Base-by-base conservation (phyloP, 441 rosid genomes). In the Rhodomyrtus psidioides region DNA sequence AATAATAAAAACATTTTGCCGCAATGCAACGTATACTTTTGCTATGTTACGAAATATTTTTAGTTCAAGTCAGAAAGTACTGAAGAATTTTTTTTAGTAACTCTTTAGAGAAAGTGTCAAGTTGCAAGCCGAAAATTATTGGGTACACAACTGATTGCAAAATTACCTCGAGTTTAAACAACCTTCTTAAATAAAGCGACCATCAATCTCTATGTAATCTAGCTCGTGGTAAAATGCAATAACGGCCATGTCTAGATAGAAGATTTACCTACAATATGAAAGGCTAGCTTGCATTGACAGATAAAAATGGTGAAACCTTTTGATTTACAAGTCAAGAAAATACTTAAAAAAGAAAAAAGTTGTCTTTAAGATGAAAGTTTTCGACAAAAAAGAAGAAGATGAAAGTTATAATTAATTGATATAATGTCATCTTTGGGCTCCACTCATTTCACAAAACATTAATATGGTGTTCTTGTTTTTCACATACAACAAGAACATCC, bases 151-250 rank as follows among this genome's bases (percentile, higher is more conserved):
- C 0, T 0, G 1, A 28, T 28, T 19, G 5, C 12, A 28, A 28
- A 0, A 0, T 0, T 7, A 59, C 15, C 39, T 59, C 0, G 5
- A 14, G 13, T 59, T 27, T 4, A 49, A 12, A 49, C 0, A 0
- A 59, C 10, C 0, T 27, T 3, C 9, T 7, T 1, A 14, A 0
- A 6, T 49, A 12, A 49, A 49, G 53, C 14, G 19, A 27, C 1
- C 1, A 27, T 6, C 0, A 27, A 27, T 27, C 21, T 59, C 39
- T 6, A 42, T 16, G 0, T 15, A 28, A 28, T 12, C 8, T 16
- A 2, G 1, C 6, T 0, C 0, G 0, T 60, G 42, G 6, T 3
- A 16, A 60, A 28, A 28, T 19, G 3, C 1, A 60, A 0, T 0
- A 16, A 21, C 16, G 9, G 0, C 24, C 12, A 4, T 60, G 30